Evolutionary conservation across 2,329 filamentous ascomycete genomes (phyloP).

Genomic region (Scedosporium boydii): DNA sequence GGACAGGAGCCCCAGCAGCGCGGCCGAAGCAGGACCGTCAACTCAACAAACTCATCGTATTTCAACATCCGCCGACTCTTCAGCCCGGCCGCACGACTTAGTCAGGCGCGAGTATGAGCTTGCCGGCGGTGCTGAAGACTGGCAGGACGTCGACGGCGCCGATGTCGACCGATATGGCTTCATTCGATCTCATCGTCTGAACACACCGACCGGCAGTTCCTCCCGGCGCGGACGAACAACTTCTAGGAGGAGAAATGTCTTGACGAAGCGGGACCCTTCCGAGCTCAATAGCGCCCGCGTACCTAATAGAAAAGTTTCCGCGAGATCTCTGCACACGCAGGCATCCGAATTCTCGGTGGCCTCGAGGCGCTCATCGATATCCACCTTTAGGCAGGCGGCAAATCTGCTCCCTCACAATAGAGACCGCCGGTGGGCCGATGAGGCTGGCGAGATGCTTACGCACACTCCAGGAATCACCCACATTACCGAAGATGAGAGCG

Average conservation of each 20-base stretch:
- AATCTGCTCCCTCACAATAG: conserved; percentile 53
- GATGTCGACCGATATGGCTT: conserved; percentile 62
- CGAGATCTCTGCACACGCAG: conserved; percentile 49
- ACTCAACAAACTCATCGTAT: conserved; percentile 10
- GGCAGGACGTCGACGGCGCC: conserved; percentile 51
- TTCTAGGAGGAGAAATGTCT: conserved; percentile 25
- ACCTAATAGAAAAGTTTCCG: conserved; percentile 46
- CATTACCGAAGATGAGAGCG: conserved; percentile 44
- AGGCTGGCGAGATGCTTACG: conserved; percentile 58
- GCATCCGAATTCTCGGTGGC: conserved; percentile 39
- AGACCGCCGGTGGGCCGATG: conserved; percentile 52
- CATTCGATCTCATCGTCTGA: conserved; percentile 38
- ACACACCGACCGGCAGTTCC: conserved; percentile 25
- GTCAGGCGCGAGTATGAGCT: conserved; percentile 33
- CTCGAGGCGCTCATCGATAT: conserved; percentile 44
- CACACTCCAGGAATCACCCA: conserved; percentile 47
- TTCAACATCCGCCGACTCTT: conserved; percentile 30
- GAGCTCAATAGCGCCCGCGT: conserved; percentile 27
- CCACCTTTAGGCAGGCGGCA: conserved; percentile 45
- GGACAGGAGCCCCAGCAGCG: background rate
- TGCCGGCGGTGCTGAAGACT: conserved; percentile 55
- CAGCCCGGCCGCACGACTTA: conserved; percentile 29
- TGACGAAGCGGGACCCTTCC: conserved; percentile 27
- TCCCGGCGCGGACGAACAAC: conserved; percentile 5
- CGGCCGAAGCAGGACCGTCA: conserved; percentile 1